A percentile compares a stretch with the other conserved stretches of the same genome.
Evolutionary conservation across 2,329 filamentous ascomycete genomes (phyloP).

Genomic region (Beauveria pseudobassiana): DNA sequence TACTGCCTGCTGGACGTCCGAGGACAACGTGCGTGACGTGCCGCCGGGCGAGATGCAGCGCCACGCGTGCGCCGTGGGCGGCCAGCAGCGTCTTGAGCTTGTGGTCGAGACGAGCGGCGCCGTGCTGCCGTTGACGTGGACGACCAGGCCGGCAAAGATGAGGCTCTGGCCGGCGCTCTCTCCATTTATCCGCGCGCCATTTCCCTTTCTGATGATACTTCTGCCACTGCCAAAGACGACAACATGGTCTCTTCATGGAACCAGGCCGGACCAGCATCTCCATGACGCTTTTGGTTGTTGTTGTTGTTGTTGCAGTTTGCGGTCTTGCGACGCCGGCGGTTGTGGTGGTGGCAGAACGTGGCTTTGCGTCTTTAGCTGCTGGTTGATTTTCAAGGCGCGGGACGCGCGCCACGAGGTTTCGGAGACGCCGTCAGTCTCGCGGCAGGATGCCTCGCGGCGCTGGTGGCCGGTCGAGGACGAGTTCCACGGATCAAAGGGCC

Average conservation of each 20-base stretch:
- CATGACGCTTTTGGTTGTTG: conserved; percentile 33
- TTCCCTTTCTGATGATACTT: background rate
- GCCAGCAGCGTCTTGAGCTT: conserved; percentile 72
- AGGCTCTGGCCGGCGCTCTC: conserved; percentile 18
- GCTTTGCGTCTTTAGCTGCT: conserved; percentile 23
- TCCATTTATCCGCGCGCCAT: conserved; percentile 27
- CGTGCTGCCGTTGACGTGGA: conserved; percentile 87
- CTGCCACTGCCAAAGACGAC: background rate
- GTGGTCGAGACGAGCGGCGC: conserved; percentile 73
- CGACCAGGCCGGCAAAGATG: conserved; percentile 63
- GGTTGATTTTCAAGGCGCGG: conserved; percentile 57
- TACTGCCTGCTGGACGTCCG: conserved; percentile 40
- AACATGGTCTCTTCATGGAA: conserved; percentile 25
- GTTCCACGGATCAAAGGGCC: conserved; percentile 62
- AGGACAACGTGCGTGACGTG: conserved; percentile 83
- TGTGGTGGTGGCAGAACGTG: conserved; percentile 21
- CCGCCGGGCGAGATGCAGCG: conserved; percentile 62
- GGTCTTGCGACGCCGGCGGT: conserved; percentile 24
- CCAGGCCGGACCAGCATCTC: conserved; percentile 47
- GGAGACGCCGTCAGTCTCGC: conserved; percentile 53
- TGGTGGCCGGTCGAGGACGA: conserved; percentile 73
- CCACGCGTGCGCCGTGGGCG: conserved; percentile 64
- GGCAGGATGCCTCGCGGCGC: conserved; percentile 25
- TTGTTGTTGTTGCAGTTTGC: conserved; percentile 14
- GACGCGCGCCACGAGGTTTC: conserved; percentile 64